Base-by-base conservation (phyloP, 2,329 filamentous ascomycete genomes). In the Aspergillus sp. region DNA sequence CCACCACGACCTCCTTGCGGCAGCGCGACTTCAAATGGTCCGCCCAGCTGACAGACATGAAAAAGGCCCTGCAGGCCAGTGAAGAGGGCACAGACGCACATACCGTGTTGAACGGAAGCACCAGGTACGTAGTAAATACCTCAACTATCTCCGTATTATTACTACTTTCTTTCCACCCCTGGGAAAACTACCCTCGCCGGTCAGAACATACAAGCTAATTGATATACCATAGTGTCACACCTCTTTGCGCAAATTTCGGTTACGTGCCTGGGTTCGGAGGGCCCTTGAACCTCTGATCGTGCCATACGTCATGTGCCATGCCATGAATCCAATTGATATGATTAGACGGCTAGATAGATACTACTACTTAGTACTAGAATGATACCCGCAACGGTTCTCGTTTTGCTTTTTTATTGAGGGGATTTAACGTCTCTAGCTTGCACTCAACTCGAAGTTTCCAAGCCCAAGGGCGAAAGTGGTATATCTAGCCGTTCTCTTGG, bases 1-100 rank as follows among this genome's bases (percentile, higher is more conserved):
- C 25, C 25, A 28, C 25, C 25, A 28, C 58, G 11, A 41, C 47
- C 19, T n/a, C 82, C 41, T 87, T 90, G 73, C 84, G 80, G 63
- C 89, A 94, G 76, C 90, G 90, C 72, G 89, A 94, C 77, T 97
- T 96, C 82, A 93, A 93, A 78, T 97, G 93, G 93, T 87, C 90
- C 51, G 92, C 93, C 11, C 85, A 86, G 66, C 91, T 97, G 74
- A 85, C 87, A 30, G 93, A 96, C 76, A 92, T 97, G 30, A 92
- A 93, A 76, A 87, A 91, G 77, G 92, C 89, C 65, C 90, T 97
- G 25, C 88, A 92, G 68, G 85, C 89, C 64, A 87, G 89, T 48
- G 82, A 84, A 56, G 90, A 91, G 8, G 92, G 92, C 1, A 95
- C 91, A 65, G 93, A 97, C 79, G 93, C 93, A 3, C 96, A 93